Evolutionary conservation across 345 rosid species (phyloP), one percentile per base, ranked within the genome.

Genomic region (Laguncularia racemosa): DNA sequence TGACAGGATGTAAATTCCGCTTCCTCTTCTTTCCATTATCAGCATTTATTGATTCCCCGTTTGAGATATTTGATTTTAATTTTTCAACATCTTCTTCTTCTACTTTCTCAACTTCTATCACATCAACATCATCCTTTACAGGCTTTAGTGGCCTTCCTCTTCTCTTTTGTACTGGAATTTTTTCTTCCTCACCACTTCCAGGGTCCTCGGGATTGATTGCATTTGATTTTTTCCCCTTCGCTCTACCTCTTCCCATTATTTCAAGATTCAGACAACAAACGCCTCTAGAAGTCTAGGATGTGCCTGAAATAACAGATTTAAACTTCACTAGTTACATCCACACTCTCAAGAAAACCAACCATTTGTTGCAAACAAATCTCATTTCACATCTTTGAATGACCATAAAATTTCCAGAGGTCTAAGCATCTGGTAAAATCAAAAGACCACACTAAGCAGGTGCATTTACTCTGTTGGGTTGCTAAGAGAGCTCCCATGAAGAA

Each of bases 241-340:
- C 88, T 67, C 88, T 80, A 57, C 86, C 92, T 80, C 92, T 78
- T 68, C 92, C 88, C 92, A 85, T 85, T 55, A 55, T 63, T 59
- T 63, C 67, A 72, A 56, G 33, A 63, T 55, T 55, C 50, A 33
- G 45, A 14, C 28, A 16, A 58, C 47, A 45, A 52, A 68, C 52
- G 57, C 58, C 72, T 66, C 54, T 18, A 3, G 5, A 43, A 48
- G 46, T 19, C 18, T 28, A 12, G 46, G 19, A 46, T 33, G 53
- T 47, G 17, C 48, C 66, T 53, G 59, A 51, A 11, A 33, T 20
- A 53, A 47, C 51, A 60, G 46, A 46, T 33, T 33, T 33, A 47
- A 43, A 44, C 38, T 9, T 14, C 20, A 20, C 56, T 3, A 47
- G 20, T 50, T 60, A 60, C 40, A 60, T 16, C 45, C 2, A 43